phyloP scores from a whole-genome alignment of 805 yeast genomes.

The Lachancea fermentati region DNA sequence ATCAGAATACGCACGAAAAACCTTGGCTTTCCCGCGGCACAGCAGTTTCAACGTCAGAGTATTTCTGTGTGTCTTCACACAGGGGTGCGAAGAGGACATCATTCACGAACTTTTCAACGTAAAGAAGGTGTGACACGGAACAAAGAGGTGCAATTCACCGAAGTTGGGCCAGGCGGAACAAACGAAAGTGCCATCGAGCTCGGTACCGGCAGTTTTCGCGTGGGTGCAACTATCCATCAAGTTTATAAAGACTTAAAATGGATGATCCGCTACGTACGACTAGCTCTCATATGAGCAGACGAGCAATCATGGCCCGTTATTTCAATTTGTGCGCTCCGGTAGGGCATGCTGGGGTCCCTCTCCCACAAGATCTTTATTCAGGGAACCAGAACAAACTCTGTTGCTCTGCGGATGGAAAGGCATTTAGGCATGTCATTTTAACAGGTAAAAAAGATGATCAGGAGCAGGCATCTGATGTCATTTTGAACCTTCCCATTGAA shows the following conservation, averaged over 20 bases:
- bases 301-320: constrained; percentile 9
- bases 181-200: too few species aligned
- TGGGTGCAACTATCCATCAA: not conserved
- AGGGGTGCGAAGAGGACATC: not conserved
- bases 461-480: constrained; percentile 18
- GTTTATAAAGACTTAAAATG: not conserved
- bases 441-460: not conserved
- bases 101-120: not conserved
- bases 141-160: not conserved
- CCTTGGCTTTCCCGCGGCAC: too few species aligned
- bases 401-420: not conserved
- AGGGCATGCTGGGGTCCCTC: constrained; percentile 14
- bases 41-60: too few species aligned
- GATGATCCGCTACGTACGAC: not conserved
- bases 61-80: too few species aligned
- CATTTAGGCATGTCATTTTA: not conserved
- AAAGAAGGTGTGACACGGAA: not conserved
- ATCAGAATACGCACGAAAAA: too few species aligned
- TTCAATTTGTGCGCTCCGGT: constrained; percentile 13
- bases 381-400: not conserved
- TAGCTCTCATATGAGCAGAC: constrained; percentile 3
- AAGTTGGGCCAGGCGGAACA: not conserved
- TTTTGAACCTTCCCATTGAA: constrained; percentile 34
- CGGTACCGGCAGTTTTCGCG: not conserved
- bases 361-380: constrained; percentile 6